Percentiles rank a stretch among this genome's conserved stretches.
Conservation (phyloP, 2,329 filamentous ascomycete species). For the Penicillium sp. region DNA sequence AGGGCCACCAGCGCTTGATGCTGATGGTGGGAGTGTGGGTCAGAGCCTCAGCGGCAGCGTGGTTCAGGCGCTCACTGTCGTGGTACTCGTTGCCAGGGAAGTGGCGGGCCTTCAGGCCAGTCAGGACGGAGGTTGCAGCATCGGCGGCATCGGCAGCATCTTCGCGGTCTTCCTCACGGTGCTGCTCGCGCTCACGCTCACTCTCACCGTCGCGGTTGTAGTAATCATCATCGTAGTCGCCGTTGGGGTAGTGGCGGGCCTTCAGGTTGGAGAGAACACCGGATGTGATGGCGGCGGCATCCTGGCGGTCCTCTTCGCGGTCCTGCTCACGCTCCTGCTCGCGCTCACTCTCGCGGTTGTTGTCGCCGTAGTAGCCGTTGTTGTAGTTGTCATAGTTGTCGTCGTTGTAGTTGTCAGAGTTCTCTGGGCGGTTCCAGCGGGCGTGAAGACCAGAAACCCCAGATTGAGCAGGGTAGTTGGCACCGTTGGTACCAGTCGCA, state of each 20-base stretch:
- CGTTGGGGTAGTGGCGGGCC: neutral
- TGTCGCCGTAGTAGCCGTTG: conserved; percentile 4
- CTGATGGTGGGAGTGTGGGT: neutral
- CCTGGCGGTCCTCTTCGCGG: conserved; percentile 1
- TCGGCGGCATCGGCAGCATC: neutral
- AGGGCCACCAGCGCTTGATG: conserved; percentile 7
- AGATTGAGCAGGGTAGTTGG: neutral
- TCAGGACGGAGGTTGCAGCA: neutral
- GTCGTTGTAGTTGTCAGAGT: neutral
- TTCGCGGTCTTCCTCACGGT: neutral
- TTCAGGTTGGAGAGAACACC: neutral
- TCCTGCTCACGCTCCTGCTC: neutral
- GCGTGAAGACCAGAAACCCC: neutral
- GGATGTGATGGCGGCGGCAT: neutral
- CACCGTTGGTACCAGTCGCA: neutral
- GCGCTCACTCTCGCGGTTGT: conserved; percentile 10
- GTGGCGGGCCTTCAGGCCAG: neutral
- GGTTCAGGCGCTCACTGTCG: neutral
- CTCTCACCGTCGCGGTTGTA: conserved; percentile 15
- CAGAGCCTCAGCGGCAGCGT: neutral
- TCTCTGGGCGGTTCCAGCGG: neutral
- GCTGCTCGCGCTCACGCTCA: neutral
- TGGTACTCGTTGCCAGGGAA: conserved; percentile 11
- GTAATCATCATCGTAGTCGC: neutral
- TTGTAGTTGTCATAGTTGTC: neutral